A percentile compares a stretch with the other conserved stretches of the same genome.
Evolutionary conservation across 345 rosid species (phyloP).

Genomic region (Linum trigynum): DNA sequence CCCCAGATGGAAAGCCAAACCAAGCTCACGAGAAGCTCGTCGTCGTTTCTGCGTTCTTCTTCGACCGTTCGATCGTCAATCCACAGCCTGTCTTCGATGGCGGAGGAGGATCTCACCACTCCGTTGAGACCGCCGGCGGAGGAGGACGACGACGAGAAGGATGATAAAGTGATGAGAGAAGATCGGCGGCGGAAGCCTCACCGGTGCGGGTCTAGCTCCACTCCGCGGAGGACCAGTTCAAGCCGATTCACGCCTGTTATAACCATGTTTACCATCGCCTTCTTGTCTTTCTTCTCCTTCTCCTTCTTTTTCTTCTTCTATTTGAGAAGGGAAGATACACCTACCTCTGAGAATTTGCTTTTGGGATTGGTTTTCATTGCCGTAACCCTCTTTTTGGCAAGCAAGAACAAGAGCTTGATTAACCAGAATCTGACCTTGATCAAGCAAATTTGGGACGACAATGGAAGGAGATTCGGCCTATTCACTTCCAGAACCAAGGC

Average conservation of each 20-base stretch:
- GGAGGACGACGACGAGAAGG: conserved; percentile 8
- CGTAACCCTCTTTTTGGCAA: conserved; percentile 62
- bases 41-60: conserved; percentile 78
- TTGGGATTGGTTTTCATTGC: conserved; percentile 70
- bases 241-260: conserved; percentile 45
- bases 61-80: conserved; percentile 81
- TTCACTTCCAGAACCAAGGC: conserved; percentile 30
- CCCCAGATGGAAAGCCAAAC: conserved; percentile 30
- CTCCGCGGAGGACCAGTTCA: conserved; percentile 35
- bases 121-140: conserved; percentile 13
- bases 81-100: conserved; percentile 65
- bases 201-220: conserved; percentile 29
- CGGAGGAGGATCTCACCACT: conserved; percentile 41
- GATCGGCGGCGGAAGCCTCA: conserved; percentile 18
- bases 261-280: conserved; percentile 43
- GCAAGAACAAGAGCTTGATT: conserved; percentile 56
- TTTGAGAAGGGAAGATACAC: conserved; percentile 45
- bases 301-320: conserved; percentile 38
- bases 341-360: conserved; percentile 71
- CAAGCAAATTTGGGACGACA: conserved; percentile 42
- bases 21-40: conserved; percentile 68
- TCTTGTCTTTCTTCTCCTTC: conserved; percentile 37
- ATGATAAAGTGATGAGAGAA: conserved; percentile 10
- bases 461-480: conserved; percentile 30
- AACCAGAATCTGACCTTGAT: conserved; percentile 34